Evolutionary conservation across 2,329 filamentous ascomycete genomes (phyloP), one percentile per base, ranked within the genome.

Genomic region (Aspergillus calidoustus): DNA sequence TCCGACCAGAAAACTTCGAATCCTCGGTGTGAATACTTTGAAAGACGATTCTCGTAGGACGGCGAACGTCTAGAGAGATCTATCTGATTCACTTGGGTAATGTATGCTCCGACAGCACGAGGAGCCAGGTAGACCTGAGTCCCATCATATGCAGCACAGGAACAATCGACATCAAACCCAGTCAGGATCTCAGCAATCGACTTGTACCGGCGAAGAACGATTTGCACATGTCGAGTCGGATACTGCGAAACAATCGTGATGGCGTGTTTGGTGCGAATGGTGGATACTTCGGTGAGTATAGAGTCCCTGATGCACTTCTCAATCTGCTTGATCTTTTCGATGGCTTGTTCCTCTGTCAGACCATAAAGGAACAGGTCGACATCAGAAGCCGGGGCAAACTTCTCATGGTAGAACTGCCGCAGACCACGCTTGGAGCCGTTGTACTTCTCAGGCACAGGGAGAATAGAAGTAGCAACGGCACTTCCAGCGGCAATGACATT

Each of bases 361-460:
- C 89, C 92, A 69, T 95, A 94, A 31, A 96, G 78, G 73, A 96
- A 96, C 2, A 96, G 82, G 73, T 96, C 92, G 9, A 96, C 90
- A 74, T 96, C 92, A 4, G 91, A 94, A 1, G 92, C 91, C 0
- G 92, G 92, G 11, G 90, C 91, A 65, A 94, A 86, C 63, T 88
- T 87, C 70, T 93, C 87, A 70, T 96, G 92, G 67, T 94, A 96
- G 74, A 92, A 96, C 77, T 89, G 81, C 72, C 89, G 81, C 72
- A 81, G 34, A 74, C 77, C 81, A 57, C 85, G 83, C 79, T 91
- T 91, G 50, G 87, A 89, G 34, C 79, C 77, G 53, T 81, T 84
- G 75, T 87, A 87, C 64, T 87, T 77, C 3, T 84, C 77, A 6
- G 89, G 89, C 6, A 92, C 86, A 0, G 91, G 90, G 15, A 96